Conservation (phyloP, 108 stramenopile genomes). For the Skeletonema marinoi region DNA sequence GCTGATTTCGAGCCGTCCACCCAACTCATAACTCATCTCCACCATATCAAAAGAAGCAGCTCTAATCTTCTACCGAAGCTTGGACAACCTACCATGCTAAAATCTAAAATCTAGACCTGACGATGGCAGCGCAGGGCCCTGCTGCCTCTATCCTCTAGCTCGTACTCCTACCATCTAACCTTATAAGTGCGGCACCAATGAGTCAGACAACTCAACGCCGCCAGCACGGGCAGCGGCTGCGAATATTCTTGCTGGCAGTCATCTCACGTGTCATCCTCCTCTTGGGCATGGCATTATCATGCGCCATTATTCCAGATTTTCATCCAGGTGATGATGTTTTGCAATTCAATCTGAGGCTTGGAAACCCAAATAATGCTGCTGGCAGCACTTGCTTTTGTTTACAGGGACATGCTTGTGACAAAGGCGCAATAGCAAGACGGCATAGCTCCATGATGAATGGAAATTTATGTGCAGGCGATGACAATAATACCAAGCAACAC, state of each 20-base stretch:
- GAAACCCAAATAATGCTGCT: background rate
- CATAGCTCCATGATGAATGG: background rate
- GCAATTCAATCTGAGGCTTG: conserved; percentile 62
- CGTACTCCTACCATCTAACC: too few species aligned
- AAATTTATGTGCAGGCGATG: conserved; percentile 6
- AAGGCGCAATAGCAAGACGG: background rate
- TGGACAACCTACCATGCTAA: too few species aligned
- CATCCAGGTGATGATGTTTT: conserved; percentile 47
- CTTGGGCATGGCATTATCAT: conserved; percentile 59
- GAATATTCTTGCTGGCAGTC: conserved; percentile 19
- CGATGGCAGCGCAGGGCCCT: too few species aligned
- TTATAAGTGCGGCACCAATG: too few species aligned
- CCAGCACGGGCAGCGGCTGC: conserved; percentile 2
- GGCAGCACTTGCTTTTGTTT: conserved; percentile 58
- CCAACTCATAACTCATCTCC: too few species aligned
- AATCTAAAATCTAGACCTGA: too few species aligned
- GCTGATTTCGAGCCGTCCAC: too few species aligned
- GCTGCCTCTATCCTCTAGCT: too few species aligned
- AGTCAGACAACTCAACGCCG: background rate
- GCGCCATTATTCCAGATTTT: conserved; percentile 41
- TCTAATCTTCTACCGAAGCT: too few species aligned
- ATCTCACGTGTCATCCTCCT: conserved; percentile 54
- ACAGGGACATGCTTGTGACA: conserved; percentile 61
- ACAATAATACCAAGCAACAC: background rate
- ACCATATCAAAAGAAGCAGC: too few species aligned